A percentile compares a stretch with the other conserved stretches of the same genome.
Evolutionary conservation across 2,329 filamentous ascomycete genomes (phyloP).

Genomic region (Penicillium decumbens): DNA sequence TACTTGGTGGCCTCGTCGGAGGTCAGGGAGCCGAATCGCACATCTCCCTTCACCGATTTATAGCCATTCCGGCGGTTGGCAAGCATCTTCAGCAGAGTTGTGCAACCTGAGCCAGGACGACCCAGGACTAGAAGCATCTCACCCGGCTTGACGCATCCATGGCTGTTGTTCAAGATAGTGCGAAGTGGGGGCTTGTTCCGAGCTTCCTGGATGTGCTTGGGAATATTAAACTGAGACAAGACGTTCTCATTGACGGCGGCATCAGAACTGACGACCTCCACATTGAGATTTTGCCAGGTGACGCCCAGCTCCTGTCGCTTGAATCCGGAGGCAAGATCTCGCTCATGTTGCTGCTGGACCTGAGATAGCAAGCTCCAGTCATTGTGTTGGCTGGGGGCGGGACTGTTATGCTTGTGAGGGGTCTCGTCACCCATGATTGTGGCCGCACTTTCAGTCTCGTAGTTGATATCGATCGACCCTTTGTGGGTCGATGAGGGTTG

Average conservation of each 20-base stretch:
- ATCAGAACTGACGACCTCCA: constrained; percentile 58
- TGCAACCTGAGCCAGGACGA: constrained; percentile 65
- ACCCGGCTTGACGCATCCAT: constrained; percentile 66
- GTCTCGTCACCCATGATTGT: constrained; percentile 27
- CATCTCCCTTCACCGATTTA: constrained; percentile 54
- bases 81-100: constrained; percentile 65
- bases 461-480: constrained; percentile 12
- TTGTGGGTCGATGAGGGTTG: constrained; percentile 3
- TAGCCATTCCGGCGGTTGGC: constrained; percentile 61
- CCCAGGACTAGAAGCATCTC: constrained; percentile 69
- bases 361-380: constrained; percentile 51
- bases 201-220: constrained; percentile 51
- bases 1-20: constrained; percentile 45
- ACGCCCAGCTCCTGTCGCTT: constrained; percentile 55
- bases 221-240: constrained; percentile 55
- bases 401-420: constrained; percentile 7
- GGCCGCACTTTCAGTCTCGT: constrained; percentile 28
- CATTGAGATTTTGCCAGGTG: constrained; percentile 61
- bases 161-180: constrained; percentile 61
- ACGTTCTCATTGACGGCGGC: constrained; percentile 64
- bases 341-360: constrained; percentile 43
- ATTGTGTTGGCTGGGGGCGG: constrained; percentile 31
- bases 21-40: constrained; percentile 51
- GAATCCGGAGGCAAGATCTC: constrained; percentile 46
- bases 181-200: constrained; percentile 55